These are phyloP conservation scores for Omphalotus guepiniiformis DNA, from an alignment of 768 basidiomycete species.

Conservation along the genomic window DNA sequence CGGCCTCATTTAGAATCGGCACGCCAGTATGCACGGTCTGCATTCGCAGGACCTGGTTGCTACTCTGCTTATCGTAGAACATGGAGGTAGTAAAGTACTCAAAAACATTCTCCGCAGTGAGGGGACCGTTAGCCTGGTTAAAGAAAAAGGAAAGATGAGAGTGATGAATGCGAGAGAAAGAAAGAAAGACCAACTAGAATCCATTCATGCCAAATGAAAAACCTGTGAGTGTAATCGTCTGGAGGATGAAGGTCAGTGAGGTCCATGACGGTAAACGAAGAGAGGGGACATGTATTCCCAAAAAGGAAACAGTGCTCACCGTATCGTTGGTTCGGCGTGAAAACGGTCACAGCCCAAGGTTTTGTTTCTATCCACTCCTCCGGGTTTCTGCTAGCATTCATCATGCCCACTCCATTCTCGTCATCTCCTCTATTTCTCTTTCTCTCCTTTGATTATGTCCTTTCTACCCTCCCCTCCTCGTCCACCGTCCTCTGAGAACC, in stretches of 20 bases:
- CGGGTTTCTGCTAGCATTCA: constrained; percentile 25
- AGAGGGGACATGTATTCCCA: neutral
- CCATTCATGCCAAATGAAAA: constrained; percentile 93
- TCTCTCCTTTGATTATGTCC: constrained; percentile 11
- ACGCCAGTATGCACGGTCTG: constrained; percentile 86
- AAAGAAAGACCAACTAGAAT: constrained; percentile 51
- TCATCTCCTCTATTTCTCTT: constrained; percentile 8
- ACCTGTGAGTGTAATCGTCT: constrained; percentile 78
- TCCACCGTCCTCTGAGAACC: neutral
- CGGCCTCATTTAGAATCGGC: constrained; percentile 73
- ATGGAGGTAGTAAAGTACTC: constrained; percentile 89
- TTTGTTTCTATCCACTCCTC: constrained; percentile 26
- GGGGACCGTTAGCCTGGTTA: constrained; percentile 66
- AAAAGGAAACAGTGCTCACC: constrained; percentile 6
- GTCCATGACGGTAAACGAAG: constrained; percentile 33
- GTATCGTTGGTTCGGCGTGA: constrained; percentile 2
- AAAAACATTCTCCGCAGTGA: constrained; percentile 75
- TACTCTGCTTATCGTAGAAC: constrained; percentile 94
- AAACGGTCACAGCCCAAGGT: constrained; percentile 15
- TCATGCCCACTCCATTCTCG: constrained; percentile 20
- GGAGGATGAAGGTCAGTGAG: constrained; percentile 66
- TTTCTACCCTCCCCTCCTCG: constrained; percentile 5
- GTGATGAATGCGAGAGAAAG: neutral
- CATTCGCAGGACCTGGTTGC: constrained; percentile 90
- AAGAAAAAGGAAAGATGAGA: constrained; percentile 4